Evolutionary conservation across 768 basidiomycete species (phyloP), one percentile per base, ranked within the genome.

Genomic region (Termitomyces sp.): DNA sequence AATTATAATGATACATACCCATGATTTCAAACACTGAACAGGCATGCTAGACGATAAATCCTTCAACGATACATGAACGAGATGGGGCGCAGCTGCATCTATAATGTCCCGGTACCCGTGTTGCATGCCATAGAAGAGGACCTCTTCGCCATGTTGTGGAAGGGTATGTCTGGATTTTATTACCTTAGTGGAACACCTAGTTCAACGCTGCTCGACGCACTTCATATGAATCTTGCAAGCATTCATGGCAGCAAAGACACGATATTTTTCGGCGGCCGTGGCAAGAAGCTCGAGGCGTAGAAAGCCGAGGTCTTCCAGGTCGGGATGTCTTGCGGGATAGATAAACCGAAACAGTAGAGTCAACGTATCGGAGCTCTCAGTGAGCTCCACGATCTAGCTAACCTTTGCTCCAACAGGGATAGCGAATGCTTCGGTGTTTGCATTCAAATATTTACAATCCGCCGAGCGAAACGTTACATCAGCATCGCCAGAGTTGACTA

Each of bases 51-150:
- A 20, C 5, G 43, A 32, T 27, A 61, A 24, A 20, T 64, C 62
- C 2, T 47, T 40, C 22, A 61, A 37, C 2, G 62, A 42, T 20
- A 39, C 16, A n/a, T 49, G 16, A 12, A 64, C n/a, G 14, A 61
- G 12, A 6, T 58, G 60, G 12, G 62, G 57, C 24, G 54, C 59
- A 16, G 57, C 50, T 22, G 27, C 27, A 27, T 57, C 53, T 16
- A 56, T 53, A 13, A 64, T 57, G 18, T 61, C 62, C 8, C 47
- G 27, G 20, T 64, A 64, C 2, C 32, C 57, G 27, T 56, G 50
- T 36, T 53, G 53, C 36, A 58, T 50, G 3, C 59, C 57, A 55
- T 61, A 64, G 1, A 44, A 12, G 27, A 59, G 37, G 7, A 64
- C 39, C 12, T 32, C 43, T 14, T 55, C 43, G 0, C 45, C 49